Evolutionary conservation across 352 stramenopile species (phyloP), one percentile per base, ranked within the genome.

Genomic region (Aphanomyces astaci): DNA sequence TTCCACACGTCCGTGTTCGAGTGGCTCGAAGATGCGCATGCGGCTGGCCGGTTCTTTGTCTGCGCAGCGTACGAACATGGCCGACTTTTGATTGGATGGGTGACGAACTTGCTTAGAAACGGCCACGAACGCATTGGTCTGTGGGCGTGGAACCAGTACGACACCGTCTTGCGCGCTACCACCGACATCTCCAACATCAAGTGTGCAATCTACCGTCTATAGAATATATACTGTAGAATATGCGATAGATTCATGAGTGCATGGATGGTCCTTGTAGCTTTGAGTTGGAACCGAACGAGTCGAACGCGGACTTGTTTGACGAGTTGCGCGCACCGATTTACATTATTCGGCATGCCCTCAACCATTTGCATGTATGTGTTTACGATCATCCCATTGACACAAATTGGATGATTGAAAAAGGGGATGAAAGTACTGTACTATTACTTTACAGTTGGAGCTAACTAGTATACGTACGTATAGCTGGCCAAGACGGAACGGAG

Each of bases 1-100:
- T 91, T 91, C 74, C 83, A 91, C 71, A 87, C 81, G 45, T 89
- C 81, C 1, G 83, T 91, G 36, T 56, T 86, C 2, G 80, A 89
- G 51, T 91, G 83, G 83, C 77, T 91, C 3, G 76, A 86, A 24
- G 81, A 91, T 17, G 63, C 72, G 13, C 74, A 60, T 11, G 79
- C 75, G 2, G 81, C 81, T 4, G 81, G 79, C 0, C 59, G 30
- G 25, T 90, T 80, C 62, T 85, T 79, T 52, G 81, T 32, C 27
- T 45, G 62, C 9, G 43, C 59, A 17, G 62, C 57, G 62, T 68
- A 68, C n/a, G 19, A 22, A 25, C 31, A 25, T 49, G n/a, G 30
- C 15, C 43, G 17, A n/a, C n/a, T n/a, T n/a, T n/a, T n/a, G n/a
- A n/a, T n/a, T n/a, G n/a, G n/a, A n/a, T n/a, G n/a, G 25, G 36